Evolutionary conservation across 202 grass and related monocot species (phyloP).

Genomic region (Eragrostis tef): DNA sequence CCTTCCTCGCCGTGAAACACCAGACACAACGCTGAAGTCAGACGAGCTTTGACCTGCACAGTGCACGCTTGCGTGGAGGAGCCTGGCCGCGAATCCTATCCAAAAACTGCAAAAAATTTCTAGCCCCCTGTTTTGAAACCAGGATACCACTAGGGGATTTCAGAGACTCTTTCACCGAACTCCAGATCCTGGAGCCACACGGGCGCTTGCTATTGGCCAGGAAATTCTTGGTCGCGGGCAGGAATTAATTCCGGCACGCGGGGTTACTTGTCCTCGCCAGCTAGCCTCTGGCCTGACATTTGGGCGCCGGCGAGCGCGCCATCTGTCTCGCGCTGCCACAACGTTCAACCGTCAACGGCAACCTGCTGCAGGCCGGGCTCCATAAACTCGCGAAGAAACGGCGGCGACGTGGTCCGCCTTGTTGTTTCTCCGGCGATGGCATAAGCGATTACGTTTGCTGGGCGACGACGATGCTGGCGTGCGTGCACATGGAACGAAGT

Average conservation of each 20-base stretch:
- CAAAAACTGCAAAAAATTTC: no score
- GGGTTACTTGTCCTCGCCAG: background rate
- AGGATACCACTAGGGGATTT: no score
- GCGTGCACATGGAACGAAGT: background rate
- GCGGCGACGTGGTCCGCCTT: background rate
- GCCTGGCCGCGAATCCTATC: no score
- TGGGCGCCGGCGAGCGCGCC: background rate
- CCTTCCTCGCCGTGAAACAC: background rate
- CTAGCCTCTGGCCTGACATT: background rate
- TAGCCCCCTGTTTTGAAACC: background rate
- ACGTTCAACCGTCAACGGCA: background rate
- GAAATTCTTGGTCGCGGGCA: background rate
- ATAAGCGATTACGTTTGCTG: background rate
- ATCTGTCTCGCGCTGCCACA: background rate
- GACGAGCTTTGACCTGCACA: no score
- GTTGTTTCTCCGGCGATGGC: constrained; percentile 1
- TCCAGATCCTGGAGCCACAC: background rate
- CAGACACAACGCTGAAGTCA: no score
- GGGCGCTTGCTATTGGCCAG: background rate
- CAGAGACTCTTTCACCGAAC: background rate
- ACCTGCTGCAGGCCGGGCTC: background rate
- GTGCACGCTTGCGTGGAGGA: no score
- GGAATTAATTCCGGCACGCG: background rate
- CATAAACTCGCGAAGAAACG: background rate
- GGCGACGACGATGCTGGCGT: background rate